Conservation (phyloP, 2,329 filamentous ascomycete genomes). For the Colletotrichum gigasporum region DNA sequence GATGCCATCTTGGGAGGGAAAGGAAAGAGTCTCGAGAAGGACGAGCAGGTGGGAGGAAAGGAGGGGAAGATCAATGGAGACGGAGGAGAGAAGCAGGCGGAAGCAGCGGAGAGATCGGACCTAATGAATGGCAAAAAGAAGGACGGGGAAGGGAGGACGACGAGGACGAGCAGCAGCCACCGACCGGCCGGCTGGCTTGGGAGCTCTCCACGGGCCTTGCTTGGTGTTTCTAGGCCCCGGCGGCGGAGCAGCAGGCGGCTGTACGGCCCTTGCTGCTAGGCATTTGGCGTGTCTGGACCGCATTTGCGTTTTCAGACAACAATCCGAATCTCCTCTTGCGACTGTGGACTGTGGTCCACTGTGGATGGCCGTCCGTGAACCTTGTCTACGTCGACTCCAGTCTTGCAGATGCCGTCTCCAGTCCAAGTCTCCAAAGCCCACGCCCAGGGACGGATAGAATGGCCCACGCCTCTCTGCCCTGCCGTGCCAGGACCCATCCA, state of each 20-base stretch:
- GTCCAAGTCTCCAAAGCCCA: background rate
- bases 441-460: slow-evolving; percentile 1
- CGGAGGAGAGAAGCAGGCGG: slow-evolving; percentile 20
- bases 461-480: background rate
- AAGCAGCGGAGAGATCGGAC: slow-evolving; percentile 25
- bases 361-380: background rate
- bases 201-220: slow-evolving; percentile 7
- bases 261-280: too few species aligned
- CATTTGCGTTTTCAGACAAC: slow-evolving; percentile 12
- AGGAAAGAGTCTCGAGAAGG: background rate
- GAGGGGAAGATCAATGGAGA: slow-evolving; percentile 22
- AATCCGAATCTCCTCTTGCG: background rate
- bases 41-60: background rate
- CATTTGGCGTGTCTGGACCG: background rate
- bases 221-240: slow-evolving; percentile 13
- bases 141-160: background rate
- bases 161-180: background rate
- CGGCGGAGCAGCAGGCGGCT: background rate
- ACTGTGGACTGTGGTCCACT: background rate
- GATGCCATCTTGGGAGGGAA: slow-evolving; percentile 13
- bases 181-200: slow-evolving; percentile 6
- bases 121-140: slow-evolving; percentile 24
- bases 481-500: background rate
- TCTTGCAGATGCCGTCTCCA: too few species aligned
- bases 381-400: background rate